phyloP scores from a whole-genome alignment of 108 stramenopile species.

The Conticribra guillardii region DNA sequence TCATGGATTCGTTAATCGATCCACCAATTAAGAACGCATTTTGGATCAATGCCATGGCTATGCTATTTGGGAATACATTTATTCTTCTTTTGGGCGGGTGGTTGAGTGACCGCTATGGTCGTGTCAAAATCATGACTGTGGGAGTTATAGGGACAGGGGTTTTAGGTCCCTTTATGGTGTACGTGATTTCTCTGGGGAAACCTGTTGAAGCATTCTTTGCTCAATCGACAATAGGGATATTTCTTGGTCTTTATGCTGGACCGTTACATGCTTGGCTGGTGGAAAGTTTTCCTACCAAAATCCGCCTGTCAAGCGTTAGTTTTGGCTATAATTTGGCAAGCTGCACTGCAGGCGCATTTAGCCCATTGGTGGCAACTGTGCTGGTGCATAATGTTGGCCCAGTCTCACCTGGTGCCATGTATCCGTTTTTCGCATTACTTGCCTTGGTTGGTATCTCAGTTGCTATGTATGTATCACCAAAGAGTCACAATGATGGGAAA shows the following conservation, averaged over 20 bases:
- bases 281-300: slow-evolving; percentile 65
- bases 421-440: slow-evolving; percentile 44
- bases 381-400: slow-evolving; percentile 44
- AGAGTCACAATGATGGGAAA: not conserved
- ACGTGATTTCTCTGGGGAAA: slow-evolving; percentile 55
- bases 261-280: slow-evolving; percentile 69
- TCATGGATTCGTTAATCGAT: slow-evolving; percentile 63
- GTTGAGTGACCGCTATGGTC: slow-evolving; percentile 61
- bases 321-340: slow-evolving; percentile 72
- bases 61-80: slow-evolving; percentile 49
- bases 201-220: slow-evolving; percentile 45
- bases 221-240: slow-evolving; percentile 57
- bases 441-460: slow-evolving; percentile 58
- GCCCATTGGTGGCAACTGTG: slow-evolving; percentile 66
- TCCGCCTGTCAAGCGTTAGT: slow-evolving; percentile 61
- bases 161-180: slow-evolving; percentile 51
- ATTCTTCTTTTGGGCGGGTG: slow-evolving; percentile 55
- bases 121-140: slow-evolving; percentile 54
- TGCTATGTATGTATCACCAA: slow-evolving; percentile 17
- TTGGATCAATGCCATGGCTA: slow-evolving; percentile 58
- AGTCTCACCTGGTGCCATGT: slow-evolving; percentile 56
- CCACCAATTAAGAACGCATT: slow-evolving; percentile 69
- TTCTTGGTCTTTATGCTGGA: slow-evolving; percentile 62
- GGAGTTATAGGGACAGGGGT: slow-evolving; percentile 43
- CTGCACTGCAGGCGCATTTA: slow-evolving; percentile 61